phyloP scores from a whole-genome alignment of 208 protist genomes.

The Phytomonas sp. region DNA sequence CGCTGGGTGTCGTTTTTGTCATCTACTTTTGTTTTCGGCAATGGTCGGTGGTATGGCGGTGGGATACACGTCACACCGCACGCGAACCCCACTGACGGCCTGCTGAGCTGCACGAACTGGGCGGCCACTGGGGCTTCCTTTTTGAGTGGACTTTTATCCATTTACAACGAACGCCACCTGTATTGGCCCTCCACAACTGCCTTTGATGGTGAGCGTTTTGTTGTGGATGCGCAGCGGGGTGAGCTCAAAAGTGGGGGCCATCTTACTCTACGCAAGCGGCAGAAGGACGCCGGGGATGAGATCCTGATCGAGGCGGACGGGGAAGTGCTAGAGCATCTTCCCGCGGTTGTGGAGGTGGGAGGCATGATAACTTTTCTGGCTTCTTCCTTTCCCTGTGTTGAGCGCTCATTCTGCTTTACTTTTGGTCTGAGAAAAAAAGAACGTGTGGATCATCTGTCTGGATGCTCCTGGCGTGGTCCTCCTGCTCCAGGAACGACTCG shows the following conservation, averaged over 20 bases:
- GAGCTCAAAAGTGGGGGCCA: neutral
- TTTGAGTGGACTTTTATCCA: conserved; percentile 23
- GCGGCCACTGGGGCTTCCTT: conserved; percentile 40
- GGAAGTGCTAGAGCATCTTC: conserved; percentile 52
- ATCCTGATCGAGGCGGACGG: conserved; percentile 65
- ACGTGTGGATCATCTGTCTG: neutral
- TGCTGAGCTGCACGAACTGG: conserved; percentile 74
- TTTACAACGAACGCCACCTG: conserved; percentile 71
- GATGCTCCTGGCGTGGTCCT: conserved; percentile 14
- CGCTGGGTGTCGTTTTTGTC: conserved; percentile 54
- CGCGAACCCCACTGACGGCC: conserved; percentile 60
- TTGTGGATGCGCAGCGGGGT: conserved; percentile 34
- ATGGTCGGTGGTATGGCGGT: conserved; percentile 77
- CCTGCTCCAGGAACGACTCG: conserved; percentile 32
- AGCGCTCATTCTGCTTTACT: too few relatives aligned
- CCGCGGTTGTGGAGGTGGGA: conserved; percentile 60
- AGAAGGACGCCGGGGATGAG: conserved; percentile 3
- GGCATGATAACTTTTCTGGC: conserved; percentile 45
- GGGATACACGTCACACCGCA: conserved; percentile 70
- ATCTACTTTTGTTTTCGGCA: conserved; percentile 71
- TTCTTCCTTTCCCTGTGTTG: conserved; percentile 5
- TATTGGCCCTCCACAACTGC: conserved; percentile 52
- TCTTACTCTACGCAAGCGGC: neutral
- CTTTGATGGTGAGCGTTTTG: conserved; percentile 55
- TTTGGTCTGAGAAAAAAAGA: too few relatives aligned